Evolutionary conservation across 441 rosid genomes (phyloP), one percentile per base, ranked within the genome.

Genomic region (Corymbia citriodora): DNA sequence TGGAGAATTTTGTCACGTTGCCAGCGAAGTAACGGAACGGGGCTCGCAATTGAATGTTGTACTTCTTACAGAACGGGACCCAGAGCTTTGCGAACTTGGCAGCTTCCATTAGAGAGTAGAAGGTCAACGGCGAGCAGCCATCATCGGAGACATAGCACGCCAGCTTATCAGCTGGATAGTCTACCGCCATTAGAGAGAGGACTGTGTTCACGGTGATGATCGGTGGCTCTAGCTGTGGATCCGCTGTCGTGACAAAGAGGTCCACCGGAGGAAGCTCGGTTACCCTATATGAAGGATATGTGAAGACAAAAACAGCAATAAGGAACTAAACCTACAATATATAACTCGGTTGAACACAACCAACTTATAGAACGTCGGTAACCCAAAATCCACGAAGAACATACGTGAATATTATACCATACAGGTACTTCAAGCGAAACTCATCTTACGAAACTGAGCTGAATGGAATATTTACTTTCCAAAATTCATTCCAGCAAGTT

Each of bases 71-170:
- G 89, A 96, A 96, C 1, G 97, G 98, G 45, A 95, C 96, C 99
- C 98, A 97, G 70, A 93, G 92, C 93, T 92, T 91, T 9, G 98
- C 97, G 53, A 96, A 97, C 54, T 93, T 95, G 0, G 94, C 93
- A 21, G 97, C 96, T 90, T 96, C 95, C 85, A 91, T 90, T 18
- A 96, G 93, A 90, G 97, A 93, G 72, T 93, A 94, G 92, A 91
- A 96, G 74, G 92, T 95, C 88, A 94, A 90, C 68, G 94, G 91
- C 25, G 99, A 97, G 91, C 96, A 94, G 7, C 96, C 97, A 29
- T 96, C 97, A 49, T 97, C 98, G 0, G 99, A 97, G 0, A 97
- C 93, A 86, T 97, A 95, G 93, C 97, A 96, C 18, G 98, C 96
- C 14, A 97, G 92, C 89, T 94, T 96, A 10, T 95, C 87, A 13